A percentile compares a stretch with the other conserved stretches of the same genome.
Conservation (phyloP, 148 eudicot species). For the Agrostemma githago region DNA sequence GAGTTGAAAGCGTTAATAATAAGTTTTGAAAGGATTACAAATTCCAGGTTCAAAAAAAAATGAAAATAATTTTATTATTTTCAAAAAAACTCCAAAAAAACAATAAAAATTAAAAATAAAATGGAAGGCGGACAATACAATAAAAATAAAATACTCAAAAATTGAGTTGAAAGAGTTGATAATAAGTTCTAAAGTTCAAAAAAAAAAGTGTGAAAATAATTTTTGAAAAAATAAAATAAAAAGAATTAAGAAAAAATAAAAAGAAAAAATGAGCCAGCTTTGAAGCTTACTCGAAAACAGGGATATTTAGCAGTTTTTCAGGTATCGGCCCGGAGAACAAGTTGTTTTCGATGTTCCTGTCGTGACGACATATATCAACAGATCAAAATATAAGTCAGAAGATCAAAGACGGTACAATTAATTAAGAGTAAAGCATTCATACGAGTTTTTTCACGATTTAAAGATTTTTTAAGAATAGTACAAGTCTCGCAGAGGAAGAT, state of each 20-base stretch:
- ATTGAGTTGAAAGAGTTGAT: neutral
- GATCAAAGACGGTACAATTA: neutral
- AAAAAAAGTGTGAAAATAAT: neutral
- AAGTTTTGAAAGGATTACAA: too few relatives aligned
- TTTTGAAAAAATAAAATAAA: too few relatives aligned
- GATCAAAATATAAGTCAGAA: neutral
- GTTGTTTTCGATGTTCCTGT: conserved; percentile 74
- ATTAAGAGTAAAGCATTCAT: conserved; percentile 6
- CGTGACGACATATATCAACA: neutral
- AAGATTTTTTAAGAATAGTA: conserved; percentile 34
- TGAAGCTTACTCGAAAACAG: conserved; percentile 65
- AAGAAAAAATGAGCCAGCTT: neutral
- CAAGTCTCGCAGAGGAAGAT: conserved; percentile 80
- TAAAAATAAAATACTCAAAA: too few relatives aligned
- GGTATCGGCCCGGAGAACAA: conserved; percentile 82
- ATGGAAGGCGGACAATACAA: too few relatives aligned
- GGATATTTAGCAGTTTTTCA: conserved; percentile 56
- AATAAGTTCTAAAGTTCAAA: neutral
- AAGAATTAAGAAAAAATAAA: neutral
- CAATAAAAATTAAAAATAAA: too few relatives aligned
- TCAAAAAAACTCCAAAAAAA: too few relatives aligned
- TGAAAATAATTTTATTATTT: too few relatives aligned
- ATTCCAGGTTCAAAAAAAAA: too few relatives aligned
- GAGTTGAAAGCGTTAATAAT: too few relatives aligned
- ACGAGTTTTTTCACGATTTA: neutral